These are phyloP conservation scores for Angomonas ambiguus DNA, from an alignment of 208 protist genomes.

Conservation along the genomic window DNA sequence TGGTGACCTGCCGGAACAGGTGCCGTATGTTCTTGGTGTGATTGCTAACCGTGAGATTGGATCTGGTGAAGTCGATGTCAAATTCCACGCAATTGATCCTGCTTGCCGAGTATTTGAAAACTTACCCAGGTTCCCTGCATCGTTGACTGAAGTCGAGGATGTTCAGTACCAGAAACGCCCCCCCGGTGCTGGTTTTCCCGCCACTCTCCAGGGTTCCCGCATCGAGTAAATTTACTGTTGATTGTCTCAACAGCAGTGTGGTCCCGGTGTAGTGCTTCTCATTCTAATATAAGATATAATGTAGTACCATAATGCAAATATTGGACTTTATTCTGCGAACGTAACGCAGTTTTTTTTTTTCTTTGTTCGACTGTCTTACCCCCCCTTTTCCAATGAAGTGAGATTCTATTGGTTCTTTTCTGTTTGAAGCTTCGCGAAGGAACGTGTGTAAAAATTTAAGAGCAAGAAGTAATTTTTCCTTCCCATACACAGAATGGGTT, in stretches of 20 bases:
- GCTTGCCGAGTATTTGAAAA: constrained; percentile 64
- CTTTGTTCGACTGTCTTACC: too few relatives aligned
- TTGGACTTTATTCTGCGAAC: too few relatives aligned
- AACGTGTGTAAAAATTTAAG: too few relatives aligned
- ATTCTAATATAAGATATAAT: too few relatives aligned
- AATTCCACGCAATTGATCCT: not conserved
- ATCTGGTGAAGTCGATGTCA: not conserved
- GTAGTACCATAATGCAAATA: too few relatives aligned
- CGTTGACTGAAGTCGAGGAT: constrained; percentile 27
- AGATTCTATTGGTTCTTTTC: not conserved
- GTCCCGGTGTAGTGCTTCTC: too few relatives aligned
- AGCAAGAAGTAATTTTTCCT: too few relatives aligned
- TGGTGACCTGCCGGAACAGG: not conserved
- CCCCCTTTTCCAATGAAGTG: too few relatives aligned
- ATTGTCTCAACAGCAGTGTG: too few relatives aligned
- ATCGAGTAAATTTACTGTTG: not conserved
- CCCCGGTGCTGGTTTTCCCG: constrained; percentile 44
- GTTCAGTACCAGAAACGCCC: constrained; percentile 67
- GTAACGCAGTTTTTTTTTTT: too few relatives aligned
- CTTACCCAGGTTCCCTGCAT: constrained; percentile 75
- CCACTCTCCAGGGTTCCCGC: constrained; percentile 23
- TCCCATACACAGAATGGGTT: too few relatives aligned
- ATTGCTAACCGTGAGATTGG: not conserved
- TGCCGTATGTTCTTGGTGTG: not conserved
- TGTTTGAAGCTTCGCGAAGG: constrained; percentile 8